phyloP scores from a whole-genome alignment of 2,329 filamentous ascomycete genomes.

The Epichloe hybrida region DNA sequence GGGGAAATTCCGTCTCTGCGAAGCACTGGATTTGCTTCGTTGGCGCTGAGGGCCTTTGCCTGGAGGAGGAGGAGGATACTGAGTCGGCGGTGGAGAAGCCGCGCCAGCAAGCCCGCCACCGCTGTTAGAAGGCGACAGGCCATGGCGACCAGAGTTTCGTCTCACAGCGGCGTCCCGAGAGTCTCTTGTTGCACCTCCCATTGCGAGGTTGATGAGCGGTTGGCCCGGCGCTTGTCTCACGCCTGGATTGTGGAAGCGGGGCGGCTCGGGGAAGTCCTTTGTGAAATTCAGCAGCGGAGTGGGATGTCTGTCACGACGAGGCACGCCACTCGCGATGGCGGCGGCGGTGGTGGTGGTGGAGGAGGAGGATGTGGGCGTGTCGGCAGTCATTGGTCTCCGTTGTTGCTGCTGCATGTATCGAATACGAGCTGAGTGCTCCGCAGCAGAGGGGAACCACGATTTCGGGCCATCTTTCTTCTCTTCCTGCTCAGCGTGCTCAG shows the following conservation, averaged over 20 bases:
- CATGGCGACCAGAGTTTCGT: slow-evolving; percentile 4
- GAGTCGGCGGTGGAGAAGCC: slow-evolving; percentile 12
- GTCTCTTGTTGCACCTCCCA: slow-evolving; percentile 11
- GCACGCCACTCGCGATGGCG: not conserved
- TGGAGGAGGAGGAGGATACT: slow-evolving; percentile 10
- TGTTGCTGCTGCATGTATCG: slow-evolving; percentile 11
- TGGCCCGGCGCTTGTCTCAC: slow-evolving; percentile 24
- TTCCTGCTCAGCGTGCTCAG: slow-evolving; percentile 11
- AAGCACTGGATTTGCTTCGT: not conserved
- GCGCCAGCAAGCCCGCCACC: not conserved
- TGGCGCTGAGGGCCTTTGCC: not conserved
- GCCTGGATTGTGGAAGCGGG: slow-evolving; percentile 35
- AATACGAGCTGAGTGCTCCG: slow-evolving; percentile 23
- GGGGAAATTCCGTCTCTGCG: slow-evolving; percentile 1
- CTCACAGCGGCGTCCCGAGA: slow-evolving; percentile 1
- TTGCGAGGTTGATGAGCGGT: slow-evolving; percentile 34
- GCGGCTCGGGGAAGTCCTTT: slow-evolving; percentile 47
- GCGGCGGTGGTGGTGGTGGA: not conserved
- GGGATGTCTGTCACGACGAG: slow-evolving; percentile 23
- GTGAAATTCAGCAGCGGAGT: slow-evolving; percentile 54
- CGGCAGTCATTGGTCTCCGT: slow-evolving; percentile 15
- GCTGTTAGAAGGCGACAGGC: slow-evolving; percentile 1
- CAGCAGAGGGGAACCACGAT: slow-evolving; percentile 25
- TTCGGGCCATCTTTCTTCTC: slow-evolving; percentile 10
- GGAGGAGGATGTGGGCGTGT: slow-evolving; percentile 3